Percentiles rank a stretch among this genome's conserved stretches.
Evolutionary conservation across 1,284 basidiomycete species (phyloP).

Genomic region (Naganishia liquefaciens): DNA sequence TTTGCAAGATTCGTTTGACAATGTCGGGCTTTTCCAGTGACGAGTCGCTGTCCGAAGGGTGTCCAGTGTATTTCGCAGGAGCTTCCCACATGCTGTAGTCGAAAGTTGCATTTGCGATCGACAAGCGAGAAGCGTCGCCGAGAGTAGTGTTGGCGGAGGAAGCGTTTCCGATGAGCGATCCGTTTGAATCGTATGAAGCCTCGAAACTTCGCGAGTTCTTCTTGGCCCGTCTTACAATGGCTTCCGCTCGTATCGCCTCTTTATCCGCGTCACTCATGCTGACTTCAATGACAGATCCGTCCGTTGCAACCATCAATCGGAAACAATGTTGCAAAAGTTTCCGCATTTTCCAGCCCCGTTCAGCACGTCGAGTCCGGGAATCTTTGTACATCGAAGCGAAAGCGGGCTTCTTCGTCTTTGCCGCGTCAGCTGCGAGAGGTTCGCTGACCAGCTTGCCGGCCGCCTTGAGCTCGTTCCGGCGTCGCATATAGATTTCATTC

Average conservation of each 20-base stretch:
- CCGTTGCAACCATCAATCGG: conserved; percentile 17
- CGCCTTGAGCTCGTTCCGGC: conserved; percentile 12
- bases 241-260: conserved; percentile 13
- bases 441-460: background rate
- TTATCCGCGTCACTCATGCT: conserved; percentile 14
- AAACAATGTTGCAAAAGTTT: conserved; percentile 25
- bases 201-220: conserved; percentile 10
- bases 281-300: conserved; percentile 21
- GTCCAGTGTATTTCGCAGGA: conserved; percentile 11
- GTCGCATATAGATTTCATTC: conserved; percentile 13
- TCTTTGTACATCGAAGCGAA: conserved; percentile 8
- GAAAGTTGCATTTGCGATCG: conserved; percentile 3
- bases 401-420: background rate
- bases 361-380: conserved; percentile 9
- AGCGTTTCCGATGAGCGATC: conserved; percentile 3
- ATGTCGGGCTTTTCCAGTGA: background rate
- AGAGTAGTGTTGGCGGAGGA: conserved; percentile 4
- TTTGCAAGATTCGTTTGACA: background rate
- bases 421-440: background rate
- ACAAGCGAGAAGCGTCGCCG: background rate
- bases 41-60: conserved; percentile 25
- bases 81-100: conserved; percentile 25
- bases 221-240: background rate
- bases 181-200: conserved; percentile 15
- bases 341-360: conserved; percentile 24